These are phyloP conservation scores for Holtermannia corniformis DNA, from an alignment of 768 basidiomycete species.

Conservation along the genomic window DNA sequence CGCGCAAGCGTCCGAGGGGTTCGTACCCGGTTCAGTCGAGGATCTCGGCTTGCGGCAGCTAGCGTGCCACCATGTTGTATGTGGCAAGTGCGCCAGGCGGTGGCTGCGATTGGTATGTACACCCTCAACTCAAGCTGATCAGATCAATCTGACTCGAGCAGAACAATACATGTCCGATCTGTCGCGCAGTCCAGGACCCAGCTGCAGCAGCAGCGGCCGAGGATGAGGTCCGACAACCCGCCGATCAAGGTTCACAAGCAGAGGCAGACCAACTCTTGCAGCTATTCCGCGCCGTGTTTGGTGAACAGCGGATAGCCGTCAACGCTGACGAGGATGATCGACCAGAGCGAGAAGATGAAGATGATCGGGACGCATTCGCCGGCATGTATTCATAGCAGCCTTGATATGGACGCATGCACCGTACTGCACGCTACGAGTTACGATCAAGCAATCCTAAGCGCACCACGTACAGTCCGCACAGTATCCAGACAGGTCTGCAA, in stretches of 20 bases:
- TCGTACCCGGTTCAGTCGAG: neutral
- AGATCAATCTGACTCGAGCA: neutral
- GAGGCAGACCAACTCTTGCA: neutral
- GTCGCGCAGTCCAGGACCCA: neutral
- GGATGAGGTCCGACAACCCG: neutral
- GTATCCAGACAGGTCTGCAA: no score
- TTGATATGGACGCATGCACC: no score
- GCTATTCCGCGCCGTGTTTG: neutral
- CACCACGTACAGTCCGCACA: no score
- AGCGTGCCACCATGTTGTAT: slow-evolving; percentile 1
- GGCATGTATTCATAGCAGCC: slow-evolving; percentile 2
- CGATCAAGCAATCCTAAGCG: no score
- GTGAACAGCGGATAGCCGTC: neutral
- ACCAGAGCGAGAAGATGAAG: neutral
- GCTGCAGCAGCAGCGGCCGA: neutral
- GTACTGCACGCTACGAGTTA: no score
- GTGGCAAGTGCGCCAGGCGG: neutral
- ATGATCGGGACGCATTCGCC: neutral
- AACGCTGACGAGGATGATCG: neutral
- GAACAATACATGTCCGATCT: slow-evolving; percentile 4
- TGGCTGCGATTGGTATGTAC: neutral
- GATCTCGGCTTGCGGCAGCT: neutral
- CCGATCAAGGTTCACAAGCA: neutral
- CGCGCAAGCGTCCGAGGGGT: slow-evolving; percentile 1
- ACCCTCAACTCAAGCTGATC: neutral